Percentiles rank a stretch among this genome's conserved stretches.
Evolutionary conservation across 768 basidiomycete species (phyloP).

Genomic region (Artomyces pyxidatus): DNA sequence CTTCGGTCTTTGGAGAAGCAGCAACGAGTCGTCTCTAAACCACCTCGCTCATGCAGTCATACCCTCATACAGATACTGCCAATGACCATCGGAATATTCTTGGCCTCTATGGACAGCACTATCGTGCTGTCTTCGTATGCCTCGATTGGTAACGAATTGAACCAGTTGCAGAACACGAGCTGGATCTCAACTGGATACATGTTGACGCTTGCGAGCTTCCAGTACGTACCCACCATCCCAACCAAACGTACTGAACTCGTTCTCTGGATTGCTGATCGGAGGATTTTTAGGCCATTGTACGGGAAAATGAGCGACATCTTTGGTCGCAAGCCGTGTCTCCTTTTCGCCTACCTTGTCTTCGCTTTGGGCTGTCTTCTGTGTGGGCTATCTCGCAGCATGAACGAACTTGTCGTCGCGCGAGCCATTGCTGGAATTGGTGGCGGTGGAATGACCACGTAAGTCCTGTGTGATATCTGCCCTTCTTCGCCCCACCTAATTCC

Average conservation of each 20-base stretch:
- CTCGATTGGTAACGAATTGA: constrained; percentile 37
- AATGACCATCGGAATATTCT: constrained; percentile 24
- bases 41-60: too few species aligned
- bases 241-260: too few species aligned
- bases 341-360: constrained; percentile 48
- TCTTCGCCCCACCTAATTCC: not conserved
- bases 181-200: constrained; percentile 63
- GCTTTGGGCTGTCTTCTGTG: constrained; percentile 46
- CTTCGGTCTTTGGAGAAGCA: too few species aligned
- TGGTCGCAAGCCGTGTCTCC: constrained; percentile 48
- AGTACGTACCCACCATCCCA: constrained; percentile 30
- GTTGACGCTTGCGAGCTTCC: constrained; percentile 51
- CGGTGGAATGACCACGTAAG: constrained; percentile 56
- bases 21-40: too few species aligned
- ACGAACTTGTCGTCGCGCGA: constrained; percentile 42
- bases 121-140: constrained; percentile 28
- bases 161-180: constrained; percentile 55
- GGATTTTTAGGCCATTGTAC: constrained; percentile 42
- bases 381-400: constrained; percentile 46
- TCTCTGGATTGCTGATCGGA: too few species aligned
- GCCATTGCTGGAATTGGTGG: constrained; percentile 54
- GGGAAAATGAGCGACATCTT: constrained; percentile 61
- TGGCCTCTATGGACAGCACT: constrained; percentile 26
- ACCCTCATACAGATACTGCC: constrained; percentile 24
- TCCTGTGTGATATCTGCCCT: not conserved